Conservation (phyloP, 2,329 filamentous ascomycete species). For the Arthroderma sp. region DNA sequence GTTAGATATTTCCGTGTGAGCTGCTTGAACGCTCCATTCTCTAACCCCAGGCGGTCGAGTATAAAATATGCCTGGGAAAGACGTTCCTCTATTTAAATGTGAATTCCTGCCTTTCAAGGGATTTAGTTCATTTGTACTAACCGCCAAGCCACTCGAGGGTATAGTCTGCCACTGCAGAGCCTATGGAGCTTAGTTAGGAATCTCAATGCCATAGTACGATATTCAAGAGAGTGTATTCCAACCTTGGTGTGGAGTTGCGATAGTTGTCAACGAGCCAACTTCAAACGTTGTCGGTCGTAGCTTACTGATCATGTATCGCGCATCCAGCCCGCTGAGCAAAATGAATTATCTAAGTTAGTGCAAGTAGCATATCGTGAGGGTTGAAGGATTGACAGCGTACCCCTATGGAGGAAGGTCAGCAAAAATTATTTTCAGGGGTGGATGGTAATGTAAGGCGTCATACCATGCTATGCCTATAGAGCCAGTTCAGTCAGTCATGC, state of each 20-base stretch:
- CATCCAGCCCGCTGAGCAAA: slow-evolving; percentile 45
- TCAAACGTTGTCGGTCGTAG: slow-evolving; percentile 55
- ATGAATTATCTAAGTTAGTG: background rate
- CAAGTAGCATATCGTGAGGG: background rate
- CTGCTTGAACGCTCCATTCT: slow-evolving; percentile 51
- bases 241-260: slow-evolving; percentile 50
- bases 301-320: slow-evolving; percentile 52
- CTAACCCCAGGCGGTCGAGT: slow-evolving; percentile 43
- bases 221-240: slow-evolving; percentile 5
- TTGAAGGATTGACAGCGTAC: background rate
- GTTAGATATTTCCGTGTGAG: slow-evolving; percentile 48
- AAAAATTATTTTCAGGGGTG: background rate
- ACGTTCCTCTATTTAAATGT: slow-evolving; percentile 28
- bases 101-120: background rate
- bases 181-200: slow-evolving; percentile 18
- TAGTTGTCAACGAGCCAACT: slow-evolving; percentile 56
- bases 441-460: slow-evolving; percentile 8
- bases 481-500: background rate
- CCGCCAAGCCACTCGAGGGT: slow-evolving; percentile 47
- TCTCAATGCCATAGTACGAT: background rate
- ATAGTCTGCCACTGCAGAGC: slow-evolving; percentile 51
- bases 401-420: background rate
- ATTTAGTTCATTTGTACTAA: slow-evolving; percentile 20
- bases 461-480: slow-evolving; percentile 39
- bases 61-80: slow-evolving; percentile 45